These are phyloP conservation scores for Aspergillus saccharolyticus DNA, from an alignment of 495 filamentous ascomycete species.

Conservation along the genomic window DNA sequence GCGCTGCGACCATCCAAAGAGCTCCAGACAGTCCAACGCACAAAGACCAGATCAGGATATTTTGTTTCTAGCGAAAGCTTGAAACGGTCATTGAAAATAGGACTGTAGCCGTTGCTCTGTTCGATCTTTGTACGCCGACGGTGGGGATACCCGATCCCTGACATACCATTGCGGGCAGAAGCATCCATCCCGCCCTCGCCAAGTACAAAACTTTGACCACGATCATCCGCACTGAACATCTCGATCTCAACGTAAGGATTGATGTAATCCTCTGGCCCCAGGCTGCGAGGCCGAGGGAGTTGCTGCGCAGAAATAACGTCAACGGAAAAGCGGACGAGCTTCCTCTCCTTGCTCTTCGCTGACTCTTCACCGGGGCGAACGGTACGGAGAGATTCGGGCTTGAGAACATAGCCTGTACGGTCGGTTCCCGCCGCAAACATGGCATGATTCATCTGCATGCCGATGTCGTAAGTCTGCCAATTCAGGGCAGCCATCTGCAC, in stretches of 20 bases:
- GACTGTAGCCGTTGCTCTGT: constrained; percentile 86
- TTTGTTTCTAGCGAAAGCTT: constrained; percentile 77
- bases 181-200: constrained; percentile 67
- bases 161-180: constrained; percentile 62
- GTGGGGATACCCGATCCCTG: constrained; percentile 70
- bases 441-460: constrained; percentile 92
- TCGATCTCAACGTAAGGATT: constrained; percentile 95
- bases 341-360: constrained; percentile 51
- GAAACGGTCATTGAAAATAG: constrained; percentile 71
- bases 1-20: constrained; percentile 62
- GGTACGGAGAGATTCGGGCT: constrained; percentile 75
- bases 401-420: constrained; percentile 85
- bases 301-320: constrained; percentile 92
- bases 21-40: constrained; percentile 87
- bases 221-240: constrained; percentile 90
- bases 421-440: constrained; percentile 96
- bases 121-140: constrained; percentile 73
- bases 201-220: constrained; percentile 56
- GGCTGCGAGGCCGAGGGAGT: constrained; percentile 71
- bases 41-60: constrained; percentile 88
- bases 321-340: constrained; percentile 75
- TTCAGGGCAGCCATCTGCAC: constrained; percentile 97
- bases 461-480: constrained; percentile 95
- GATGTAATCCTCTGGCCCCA: constrained; percentile 65
- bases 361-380: constrained; percentile 41